Percentiles rank a stretch among this genome's conserved stretches.
These are phyloP conservation scores for Nakazawaea laoshanensis DNA, from an alignment of 805 yeast species.

Conservation along the genomic window DNA sequence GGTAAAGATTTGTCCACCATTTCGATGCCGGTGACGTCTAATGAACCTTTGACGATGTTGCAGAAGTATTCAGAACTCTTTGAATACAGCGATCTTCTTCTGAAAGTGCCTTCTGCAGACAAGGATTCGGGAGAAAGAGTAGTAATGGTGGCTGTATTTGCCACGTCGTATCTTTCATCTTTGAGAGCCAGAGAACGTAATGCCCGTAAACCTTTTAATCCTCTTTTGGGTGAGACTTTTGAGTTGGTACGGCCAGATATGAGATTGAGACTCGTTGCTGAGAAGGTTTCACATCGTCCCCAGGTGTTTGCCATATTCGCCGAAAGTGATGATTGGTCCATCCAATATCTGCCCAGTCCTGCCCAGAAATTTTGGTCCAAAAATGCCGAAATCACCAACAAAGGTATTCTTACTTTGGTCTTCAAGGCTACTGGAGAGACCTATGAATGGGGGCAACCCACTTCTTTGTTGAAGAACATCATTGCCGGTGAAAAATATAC, in stretches of 20 bases:
- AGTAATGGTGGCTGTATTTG: conserved; percentile 72
- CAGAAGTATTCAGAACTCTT: conserved; percentile 74
- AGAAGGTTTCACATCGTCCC: conserved; percentile 86
- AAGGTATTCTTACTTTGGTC: conserved; percentile 56
- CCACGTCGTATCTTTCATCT: conserved; percentile 64
- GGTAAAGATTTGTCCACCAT: conserved; percentile 83
- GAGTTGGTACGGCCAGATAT: conserved; percentile 82
- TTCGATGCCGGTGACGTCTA: conserved; percentile 90
- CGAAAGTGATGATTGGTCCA: conserved; percentile 64
- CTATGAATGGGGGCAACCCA: conserved; percentile 80
- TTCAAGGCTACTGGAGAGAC: conserved; percentile 56
- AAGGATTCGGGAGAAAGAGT: conserved; percentile 49
- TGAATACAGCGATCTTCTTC: conserved; percentile 66
- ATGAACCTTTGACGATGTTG: conserved; percentile 82
- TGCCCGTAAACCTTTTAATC: conserved; percentile 87
- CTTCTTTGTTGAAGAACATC: conserved; percentile 72
- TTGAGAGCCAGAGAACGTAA: conserved; percentile 69
- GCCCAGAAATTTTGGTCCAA: conserved; percentile 94
- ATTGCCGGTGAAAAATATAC: conserved; percentile 93
- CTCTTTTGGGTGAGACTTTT: conserved; percentile 86
- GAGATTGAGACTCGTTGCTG: conserved; percentile 68
- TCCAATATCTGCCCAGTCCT: conserved; percentile 60
- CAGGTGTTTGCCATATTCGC: conserved; percentile 74
- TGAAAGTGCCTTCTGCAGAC: conserved; percentile 44
- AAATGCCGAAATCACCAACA: conserved; percentile 72